phyloP scores from a whole-genome alignment of 192 early-diverging fungal genomes.

The Funneliformis geosporum region DNA sequence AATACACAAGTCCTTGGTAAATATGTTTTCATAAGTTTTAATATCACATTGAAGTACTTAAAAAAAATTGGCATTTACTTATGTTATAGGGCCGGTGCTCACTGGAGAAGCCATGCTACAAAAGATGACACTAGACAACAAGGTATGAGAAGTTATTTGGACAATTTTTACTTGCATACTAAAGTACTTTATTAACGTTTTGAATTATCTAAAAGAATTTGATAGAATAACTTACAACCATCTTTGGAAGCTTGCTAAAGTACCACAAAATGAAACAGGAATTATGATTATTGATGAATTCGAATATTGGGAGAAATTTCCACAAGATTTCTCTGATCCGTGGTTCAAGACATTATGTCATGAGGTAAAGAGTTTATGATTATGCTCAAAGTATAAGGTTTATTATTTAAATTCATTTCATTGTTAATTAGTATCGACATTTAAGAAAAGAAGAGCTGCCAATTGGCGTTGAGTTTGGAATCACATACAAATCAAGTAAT shows the following conservation, averaged over 20 bases:
- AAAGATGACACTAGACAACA: constrained; percentile 46
- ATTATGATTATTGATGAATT: constrained; percentile 53
- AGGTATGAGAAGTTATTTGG: constrained; percentile 17
- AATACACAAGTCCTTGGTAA: constrained; percentile 58
- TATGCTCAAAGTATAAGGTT: background rate
- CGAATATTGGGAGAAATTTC: constrained; percentile 60
- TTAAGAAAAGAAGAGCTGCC: constrained; percentile 52
- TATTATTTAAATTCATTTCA: background rate
- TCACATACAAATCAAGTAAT: constrained; percentile 60
- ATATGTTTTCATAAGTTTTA: background rate
- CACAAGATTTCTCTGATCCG: constrained; percentile 56
- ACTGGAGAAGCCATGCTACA: constrained; percentile 51
- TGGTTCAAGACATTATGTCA: constrained; percentile 60
- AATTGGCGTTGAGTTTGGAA: constrained; percentile 57
- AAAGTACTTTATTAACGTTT: background rate
- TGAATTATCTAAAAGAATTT: constrained; percentile 35
- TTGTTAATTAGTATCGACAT: constrained; percentile 44
- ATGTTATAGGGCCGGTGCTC: constrained; percentile 46
- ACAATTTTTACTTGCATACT: background rate
- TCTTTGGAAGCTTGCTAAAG: constrained; percentile 43
- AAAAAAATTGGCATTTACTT: constrained; percentile 2
- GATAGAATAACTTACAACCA: constrained; percentile 43
- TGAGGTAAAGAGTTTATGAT: constrained; percentile 42
- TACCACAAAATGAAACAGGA: constrained; percentile 41
- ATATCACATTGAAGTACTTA: background rate